These are phyloP conservation scores for Cymbopogon flexuosus DNA, from an alignment of 202 grass and related monocot species.

Conservation along the genomic window DNA sequence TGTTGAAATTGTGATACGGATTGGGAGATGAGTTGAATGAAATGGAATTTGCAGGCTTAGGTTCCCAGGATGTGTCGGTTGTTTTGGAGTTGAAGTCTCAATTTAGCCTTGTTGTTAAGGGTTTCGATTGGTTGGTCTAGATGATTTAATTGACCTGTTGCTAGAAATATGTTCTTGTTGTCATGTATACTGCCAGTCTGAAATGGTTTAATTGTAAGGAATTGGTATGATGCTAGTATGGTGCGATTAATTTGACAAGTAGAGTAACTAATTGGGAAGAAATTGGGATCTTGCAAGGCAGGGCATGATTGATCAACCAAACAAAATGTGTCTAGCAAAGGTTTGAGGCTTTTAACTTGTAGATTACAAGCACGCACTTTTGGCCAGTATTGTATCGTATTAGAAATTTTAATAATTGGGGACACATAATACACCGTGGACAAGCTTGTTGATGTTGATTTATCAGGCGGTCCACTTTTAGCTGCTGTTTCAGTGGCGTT, in stretches of 20 bases:
- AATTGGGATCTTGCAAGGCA: neutral
- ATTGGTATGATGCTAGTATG: neutral
- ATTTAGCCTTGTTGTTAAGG: neutral
- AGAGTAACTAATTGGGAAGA: neutral
- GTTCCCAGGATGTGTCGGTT: neutral
- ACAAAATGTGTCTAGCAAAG: neutral
- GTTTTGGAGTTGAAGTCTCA: neutral
- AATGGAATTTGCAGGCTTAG: neutral
- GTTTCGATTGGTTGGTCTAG: neutral
- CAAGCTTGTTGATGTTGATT: neutral
- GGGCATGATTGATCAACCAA: neutral
- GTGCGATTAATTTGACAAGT: neutral
- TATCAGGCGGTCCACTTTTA: neutral
- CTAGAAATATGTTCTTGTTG: neutral
- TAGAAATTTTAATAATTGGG: too few species aligned
- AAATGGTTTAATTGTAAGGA: neutral
- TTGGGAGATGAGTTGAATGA: neutral
- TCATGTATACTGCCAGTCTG: neutral
- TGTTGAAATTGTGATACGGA: neutral
- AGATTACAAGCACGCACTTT: neutral
- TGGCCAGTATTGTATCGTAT: too few species aligned
- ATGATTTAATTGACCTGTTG: neutral
- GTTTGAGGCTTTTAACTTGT: neutral
- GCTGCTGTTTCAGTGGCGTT: neutral
- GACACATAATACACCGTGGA: neutral